phyloP scores from a whole-genome alignment of 1,284 basidiomycete species.

The Trichosporon sp. region DNA sequence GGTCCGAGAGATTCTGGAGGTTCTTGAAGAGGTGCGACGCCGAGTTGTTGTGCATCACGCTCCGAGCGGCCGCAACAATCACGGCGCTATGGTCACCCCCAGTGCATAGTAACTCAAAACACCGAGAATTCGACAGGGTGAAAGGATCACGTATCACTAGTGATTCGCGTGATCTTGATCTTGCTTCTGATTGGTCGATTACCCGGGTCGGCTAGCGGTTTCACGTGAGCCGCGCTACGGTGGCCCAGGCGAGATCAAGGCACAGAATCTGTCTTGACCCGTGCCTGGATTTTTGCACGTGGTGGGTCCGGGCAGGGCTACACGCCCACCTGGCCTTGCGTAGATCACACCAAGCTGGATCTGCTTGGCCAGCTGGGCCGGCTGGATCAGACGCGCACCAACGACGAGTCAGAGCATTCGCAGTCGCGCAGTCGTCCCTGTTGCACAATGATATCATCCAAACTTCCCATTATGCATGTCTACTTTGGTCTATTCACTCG shows the following conservation, averaged over 20 bases:
- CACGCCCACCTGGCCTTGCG: no score
- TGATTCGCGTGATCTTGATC: conserved; percentile 3
- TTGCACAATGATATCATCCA: background rate
- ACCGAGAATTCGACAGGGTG: background rate
- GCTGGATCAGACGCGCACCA: background rate
- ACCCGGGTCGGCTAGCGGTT: background rate
- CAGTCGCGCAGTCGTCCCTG: background rate
- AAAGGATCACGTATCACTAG: background rate
- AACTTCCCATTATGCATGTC: background rate
- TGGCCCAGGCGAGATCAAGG: background rate
- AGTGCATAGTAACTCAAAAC: background rate
- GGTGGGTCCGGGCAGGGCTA: no score
- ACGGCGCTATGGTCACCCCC: background rate
- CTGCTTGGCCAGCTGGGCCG: no score
- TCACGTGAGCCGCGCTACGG: background rate
- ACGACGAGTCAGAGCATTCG: background rate
- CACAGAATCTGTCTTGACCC: background rate
- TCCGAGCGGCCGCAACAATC: background rate
- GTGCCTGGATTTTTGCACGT: background rate
- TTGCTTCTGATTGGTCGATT: background rate
- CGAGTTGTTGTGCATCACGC: conserved; percentile 11
- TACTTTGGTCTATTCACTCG: background rate
- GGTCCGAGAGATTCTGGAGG: background rate
- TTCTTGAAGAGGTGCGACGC: background rate
- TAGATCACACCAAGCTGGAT: background rate